Percentiles rank a stretch among this genome's conserved stretches.
These are phyloP conservation scores for Coniferiporia sulphurascens DNA, from an alignment of 1,284 basidiomycete species.

Conservation along the genomic window DNA sequence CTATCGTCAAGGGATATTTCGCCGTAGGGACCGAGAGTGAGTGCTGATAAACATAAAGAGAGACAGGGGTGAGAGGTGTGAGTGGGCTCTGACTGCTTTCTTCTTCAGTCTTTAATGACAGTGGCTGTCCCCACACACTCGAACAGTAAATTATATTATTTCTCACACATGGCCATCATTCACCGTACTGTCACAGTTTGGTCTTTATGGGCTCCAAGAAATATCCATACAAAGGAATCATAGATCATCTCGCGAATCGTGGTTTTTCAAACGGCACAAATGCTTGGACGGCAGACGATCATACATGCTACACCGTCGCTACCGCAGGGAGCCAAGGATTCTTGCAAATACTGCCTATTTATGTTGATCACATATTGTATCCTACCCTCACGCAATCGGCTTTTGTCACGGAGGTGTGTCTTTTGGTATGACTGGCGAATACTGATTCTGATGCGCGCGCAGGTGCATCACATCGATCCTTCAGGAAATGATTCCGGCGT, in stretches of 20 bases:
- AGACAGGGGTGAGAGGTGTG: not conserved
- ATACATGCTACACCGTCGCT: conserved; percentile 95
- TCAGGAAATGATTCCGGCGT: conserved; percentile 94
- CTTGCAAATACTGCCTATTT: conserved; percentile 90
- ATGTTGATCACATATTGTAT: conserved; percentile 95
- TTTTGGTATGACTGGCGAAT: conserved; percentile 18
- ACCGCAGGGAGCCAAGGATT: conserved; percentile 97
- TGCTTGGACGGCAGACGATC: conserved; percentile 82
- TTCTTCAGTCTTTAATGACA: conserved; percentile 80
- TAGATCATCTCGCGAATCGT: conserved; percentile 96
- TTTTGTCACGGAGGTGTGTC: conserved; percentile 82
- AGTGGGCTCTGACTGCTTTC: conserved; percentile 13
- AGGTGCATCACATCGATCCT: conserved; percentile 91
- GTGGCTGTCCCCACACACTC: conserved; percentile 89
- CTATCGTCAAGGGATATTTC: conserved; percentile 91
- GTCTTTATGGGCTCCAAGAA: conserved; percentile 94
- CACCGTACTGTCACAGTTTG: conserved; percentile 42
- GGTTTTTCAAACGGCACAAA: conserved; percentile 94
- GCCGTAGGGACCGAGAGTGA: conserved; percentile 89
- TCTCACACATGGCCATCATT: conserved; percentile 9
- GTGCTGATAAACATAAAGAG: conserved; percentile 23
- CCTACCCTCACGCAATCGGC: conserved; percentile 91
- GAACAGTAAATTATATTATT: conserved; percentile 60
- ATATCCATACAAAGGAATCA: conserved; percentile 96
- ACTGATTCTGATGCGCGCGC: not conserved